Base-by-base conservation (phyloP, 169 alveolate species). In the Plasmodium relictum region DNA sequence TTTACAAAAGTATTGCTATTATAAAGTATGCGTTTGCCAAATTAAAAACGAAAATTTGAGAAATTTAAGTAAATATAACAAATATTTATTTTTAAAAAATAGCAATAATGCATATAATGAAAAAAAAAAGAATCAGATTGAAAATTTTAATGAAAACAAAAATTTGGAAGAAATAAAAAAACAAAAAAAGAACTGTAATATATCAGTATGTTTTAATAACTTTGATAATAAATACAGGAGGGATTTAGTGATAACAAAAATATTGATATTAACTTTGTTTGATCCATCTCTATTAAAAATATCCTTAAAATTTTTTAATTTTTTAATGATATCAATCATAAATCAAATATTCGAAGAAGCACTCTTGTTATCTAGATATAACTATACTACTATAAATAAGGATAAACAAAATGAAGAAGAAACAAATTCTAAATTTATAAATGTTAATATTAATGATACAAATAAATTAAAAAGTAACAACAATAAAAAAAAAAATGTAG, bases 301-400 rank as follows among this genome's bases (percentile, higher is more conserved):
- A 16, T 83, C 91, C 12, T 41, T 83, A 24, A 83, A 83, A 44
- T 62, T 37, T 83, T 83, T 83, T 69, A 68, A 83, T 45, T 44
- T 56, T 52, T 16, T 83, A 9, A 83, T 63, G 24, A 54, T 73
- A 24, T 83, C 91, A 6, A 66, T 83, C 52, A 16, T 83, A 18
- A 83, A 83, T 20, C 85, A 83, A 44, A 22, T 83, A 24, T 69
- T 83, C 26, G 56, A 83, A 44, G 91, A 83, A 62, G 73, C 14
- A 10, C 59, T 83, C 7, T 62, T 54, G 14, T 69, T 83, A 41
- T 61, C 86, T 0, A 41, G 26, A 18, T 14, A 83, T 65, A 37
- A 83, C 42, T 83, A 54, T 45, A 5, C 12, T 70, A 39, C n/a
- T 31, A 4, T 10, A 8, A 58, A 76, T 9, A 37, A 44, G 7